Evolutionary conservation across 176 grass and related monocot species (phyloP).

Genomic region (Rhynchospora breviuscula): DNA sequence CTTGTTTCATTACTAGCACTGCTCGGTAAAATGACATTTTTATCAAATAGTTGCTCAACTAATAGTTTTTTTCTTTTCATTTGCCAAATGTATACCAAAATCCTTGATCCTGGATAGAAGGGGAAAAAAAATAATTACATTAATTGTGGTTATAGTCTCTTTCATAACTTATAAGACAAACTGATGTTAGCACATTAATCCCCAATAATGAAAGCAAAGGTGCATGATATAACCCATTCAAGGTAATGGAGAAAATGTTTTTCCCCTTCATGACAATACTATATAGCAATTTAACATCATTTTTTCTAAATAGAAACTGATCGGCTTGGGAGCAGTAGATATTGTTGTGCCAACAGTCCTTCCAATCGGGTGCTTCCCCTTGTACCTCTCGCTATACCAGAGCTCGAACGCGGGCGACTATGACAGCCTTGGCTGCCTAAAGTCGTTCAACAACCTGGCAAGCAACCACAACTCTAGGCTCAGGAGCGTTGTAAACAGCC

Average conservation of each 20-base stretch:
- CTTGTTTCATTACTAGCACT: neutral
- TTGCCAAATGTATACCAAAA: neutral
- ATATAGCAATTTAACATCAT: neutral
- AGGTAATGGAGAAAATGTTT: neutral
- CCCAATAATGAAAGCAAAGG: neutral
- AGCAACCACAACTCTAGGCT: conserved; percentile 63
- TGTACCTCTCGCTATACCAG: conserved; percentile 67
- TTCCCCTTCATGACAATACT: too few species aligned
- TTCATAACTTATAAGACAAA: neutral
- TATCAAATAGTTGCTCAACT: neutral
- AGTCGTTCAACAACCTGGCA: conserved; percentile 63
- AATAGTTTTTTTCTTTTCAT: neutral
- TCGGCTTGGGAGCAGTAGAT: conserved; percentile 50
- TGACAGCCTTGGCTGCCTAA: conserved; percentile 68
- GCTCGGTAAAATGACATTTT: neutral
- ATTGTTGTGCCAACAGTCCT: conserved; percentile 59
- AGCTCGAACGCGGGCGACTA: conserved; percentile 61
- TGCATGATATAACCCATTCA: neutral
- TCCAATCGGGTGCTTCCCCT: conserved; percentile 71
- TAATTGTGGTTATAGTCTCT: neutral
- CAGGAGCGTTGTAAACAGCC: conserved; percentile 34
- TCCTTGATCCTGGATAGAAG: neutral
- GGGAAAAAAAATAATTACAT: neutral
- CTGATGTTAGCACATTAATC: neutral
- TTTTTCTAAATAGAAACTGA: conserved; percentile 33